Base-by-base conservation (phyloP, 306 rosid species). In the Betula pendula region DNA sequence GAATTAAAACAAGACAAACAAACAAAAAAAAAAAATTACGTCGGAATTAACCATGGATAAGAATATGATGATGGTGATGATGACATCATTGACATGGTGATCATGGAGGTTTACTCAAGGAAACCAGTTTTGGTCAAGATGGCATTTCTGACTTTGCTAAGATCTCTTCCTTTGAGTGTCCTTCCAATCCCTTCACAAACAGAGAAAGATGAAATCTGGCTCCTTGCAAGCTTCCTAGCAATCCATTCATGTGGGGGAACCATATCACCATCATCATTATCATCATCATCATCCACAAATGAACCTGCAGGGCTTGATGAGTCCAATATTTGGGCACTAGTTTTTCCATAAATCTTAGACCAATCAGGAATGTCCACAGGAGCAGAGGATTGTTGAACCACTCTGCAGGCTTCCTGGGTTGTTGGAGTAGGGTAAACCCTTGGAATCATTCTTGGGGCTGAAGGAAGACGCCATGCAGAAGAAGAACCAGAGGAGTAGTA, bases 231-330 rank as follows among this genome's bases (percentile, higher is more conserved):
- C 90, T 82, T 94, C 76, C 88, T 94, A 65, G 98, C 92, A 60
- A 94, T 78, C 96, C 93, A 92, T 87, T 94, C 98, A 85, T 94
- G 97, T 9, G 98, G 98, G 73, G 98, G 98, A 49, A 89, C 85
- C 92, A 92, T 84, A 2, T 24, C 89, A 75, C 77, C 92, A 4
- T 72, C 92, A 6, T 82, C 94, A 2, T 72, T 87, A 14, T 69
- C 75, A 2, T 40, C 85, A 14, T 44, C 63, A 2, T 48, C 51
- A 22, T 29, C 50, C 33, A 22, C 73, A 13, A 19, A 33, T 49
- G 60, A 50, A 44, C 47, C 55, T 66, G 74, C 76, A n/a, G n/a
- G n/a, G n/a, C 76, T 62, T 22, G 85, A 70, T 22, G 85, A 70
- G 60, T 71, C 85, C 42, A 29, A 29, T 29, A 72, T 82, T 38